phyloP scores from a whole-genome alignment of 371 early-diverging fungal species.

The Mucor plumbeus region DNA sequence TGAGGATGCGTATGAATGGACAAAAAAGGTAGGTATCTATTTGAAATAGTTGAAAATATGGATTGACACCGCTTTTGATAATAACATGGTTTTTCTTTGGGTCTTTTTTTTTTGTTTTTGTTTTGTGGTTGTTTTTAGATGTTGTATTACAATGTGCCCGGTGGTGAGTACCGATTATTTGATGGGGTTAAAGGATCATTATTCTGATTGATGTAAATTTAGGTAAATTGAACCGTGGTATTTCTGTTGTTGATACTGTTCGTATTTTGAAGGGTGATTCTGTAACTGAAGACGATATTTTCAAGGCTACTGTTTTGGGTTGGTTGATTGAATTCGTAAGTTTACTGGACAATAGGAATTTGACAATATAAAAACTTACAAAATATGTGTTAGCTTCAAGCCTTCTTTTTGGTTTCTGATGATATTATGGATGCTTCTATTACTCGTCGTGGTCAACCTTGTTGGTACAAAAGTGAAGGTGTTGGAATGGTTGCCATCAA shows the following conservation, averaged over 20 bases:
- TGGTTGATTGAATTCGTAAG: slow-evolving; percentile 95
- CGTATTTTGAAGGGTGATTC: slow-evolving; percentile 74
- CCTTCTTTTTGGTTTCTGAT: slow-evolving; percentile 96
- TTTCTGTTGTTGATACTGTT: slow-evolving; percentile 91
- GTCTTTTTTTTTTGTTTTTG: background rate
- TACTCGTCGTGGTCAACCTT: slow-evolving; percentile 95
- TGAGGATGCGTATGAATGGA: slow-evolving; percentile 75
- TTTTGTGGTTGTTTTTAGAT: slow-evolving; percentile 44
- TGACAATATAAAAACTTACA: background rate
- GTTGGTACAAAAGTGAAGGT: slow-evolving; percentile 88
- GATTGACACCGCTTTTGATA: no score
- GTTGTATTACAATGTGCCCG: slow-evolving; percentile 80
- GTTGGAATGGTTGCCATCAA: slow-evolving; percentile 95
- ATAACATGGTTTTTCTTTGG: background rate
- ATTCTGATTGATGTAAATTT: background rate
- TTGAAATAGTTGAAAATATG: no score
- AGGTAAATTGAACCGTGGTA: slow-evolving; percentile 97
- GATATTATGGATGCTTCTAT: slow-evolving; percentile 97
- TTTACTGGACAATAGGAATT: background rate
- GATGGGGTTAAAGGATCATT: background rate
- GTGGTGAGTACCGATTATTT: slow-evolving; percentile 57
- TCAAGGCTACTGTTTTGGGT: slow-evolving; percentile 89
- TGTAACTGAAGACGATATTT: slow-evolving; percentile 81
- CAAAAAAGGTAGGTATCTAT: slow-evolving; percentile 47
- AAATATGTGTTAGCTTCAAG: slow-evolving; percentile 79